phyloP scores from a whole-genome alignment of 345 rosid species.

The Crucihimalaya himalaica region DNA sequence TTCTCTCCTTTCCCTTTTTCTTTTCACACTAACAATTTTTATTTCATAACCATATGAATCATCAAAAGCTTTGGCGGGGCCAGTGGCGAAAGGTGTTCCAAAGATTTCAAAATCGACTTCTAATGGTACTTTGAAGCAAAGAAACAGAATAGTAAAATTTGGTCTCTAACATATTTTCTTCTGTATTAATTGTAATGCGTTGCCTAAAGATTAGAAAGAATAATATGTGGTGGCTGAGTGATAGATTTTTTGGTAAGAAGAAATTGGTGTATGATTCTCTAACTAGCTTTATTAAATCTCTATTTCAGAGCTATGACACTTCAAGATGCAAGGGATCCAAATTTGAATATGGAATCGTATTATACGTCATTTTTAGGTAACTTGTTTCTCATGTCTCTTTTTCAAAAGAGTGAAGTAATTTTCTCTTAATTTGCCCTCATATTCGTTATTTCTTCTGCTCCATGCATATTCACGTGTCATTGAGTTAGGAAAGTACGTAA shows the following conservation, averaged over 20 bases:
- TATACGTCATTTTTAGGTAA: too few species aligned
- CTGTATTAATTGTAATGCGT: neutral
- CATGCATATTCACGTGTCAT: too few species aligned
- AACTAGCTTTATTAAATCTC: neutral
- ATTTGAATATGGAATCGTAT: too few species aligned
- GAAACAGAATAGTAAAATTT: conserved; percentile 63
- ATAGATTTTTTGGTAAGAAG: too few species aligned
- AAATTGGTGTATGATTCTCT: neutral
- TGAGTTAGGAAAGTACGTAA: too few species aligned
- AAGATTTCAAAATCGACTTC: neutral
- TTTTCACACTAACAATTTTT: neutral
- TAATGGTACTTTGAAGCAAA: conserved; percentile 64
- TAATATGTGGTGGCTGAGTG: too few species aligned
- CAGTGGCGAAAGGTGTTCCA: neutral
- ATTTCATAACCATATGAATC: neutral
- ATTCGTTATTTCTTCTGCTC: too few species aligned
- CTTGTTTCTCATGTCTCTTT: too few species aligned
- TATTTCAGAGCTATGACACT: neutral
- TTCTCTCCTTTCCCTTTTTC: neutral
- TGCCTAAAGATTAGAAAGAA: too few species aligned
- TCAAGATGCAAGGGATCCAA: neutral
- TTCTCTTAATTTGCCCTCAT: too few species aligned
- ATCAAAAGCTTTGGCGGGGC: neutral
- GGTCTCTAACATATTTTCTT: conserved; percentile 18
- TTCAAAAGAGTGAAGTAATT: too few species aligned